Evolutionary conservation across 345 rosid genomes (phyloP).

Genomic region (Ceriops decandra): DNA sequence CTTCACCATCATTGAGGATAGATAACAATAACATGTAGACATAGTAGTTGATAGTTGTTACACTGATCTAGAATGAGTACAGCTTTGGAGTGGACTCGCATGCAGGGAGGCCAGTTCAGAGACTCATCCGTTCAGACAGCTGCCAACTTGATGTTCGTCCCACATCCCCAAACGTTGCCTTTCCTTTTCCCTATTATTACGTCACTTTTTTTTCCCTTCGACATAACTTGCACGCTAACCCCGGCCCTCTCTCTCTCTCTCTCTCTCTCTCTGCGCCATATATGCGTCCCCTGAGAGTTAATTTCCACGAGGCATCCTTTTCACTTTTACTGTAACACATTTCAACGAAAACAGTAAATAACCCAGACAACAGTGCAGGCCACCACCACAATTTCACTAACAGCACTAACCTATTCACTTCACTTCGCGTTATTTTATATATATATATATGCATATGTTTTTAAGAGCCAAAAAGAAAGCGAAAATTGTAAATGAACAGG

Average conservation of each 20-base stretch:
- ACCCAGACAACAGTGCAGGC: constrained; percentile 4
- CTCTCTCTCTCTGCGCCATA: too few relatives aligned
- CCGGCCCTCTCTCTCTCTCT: neutral
- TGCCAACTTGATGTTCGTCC: constrained; percentile 18
- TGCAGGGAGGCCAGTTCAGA: too few relatives aligned
- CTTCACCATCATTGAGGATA: too few relatives aligned
- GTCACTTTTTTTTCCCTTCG: constrained; percentile 23
- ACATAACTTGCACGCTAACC: constrained; percentile 26
- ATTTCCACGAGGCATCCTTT: constrained; percentile 2
- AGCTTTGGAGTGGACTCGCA: too few relatives aligned
- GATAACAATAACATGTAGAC: too few relatives aligned
- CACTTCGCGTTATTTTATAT: neutral
- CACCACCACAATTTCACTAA: neutral
- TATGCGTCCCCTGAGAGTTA: neutral
- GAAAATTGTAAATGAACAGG: neutral
- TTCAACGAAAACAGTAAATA: neutral
- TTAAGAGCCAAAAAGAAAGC: neutral
- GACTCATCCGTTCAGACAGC: neutral
- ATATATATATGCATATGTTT: too few relatives aligned
- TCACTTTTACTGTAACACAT: constrained; percentile 16
- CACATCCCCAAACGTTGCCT: constrained; percentile 28
- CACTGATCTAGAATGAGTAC: too few relatives aligned
- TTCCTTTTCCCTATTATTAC: constrained; percentile 19
- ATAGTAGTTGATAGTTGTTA: too few relatives aligned
- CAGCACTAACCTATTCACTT: neutral